A percentile compares a stretch with the other conserved stretches of the same genome.
phyloP scores from a whole-genome alignment of 257 asterid genomes.

The Thymus quinquecostatus region DNA sequence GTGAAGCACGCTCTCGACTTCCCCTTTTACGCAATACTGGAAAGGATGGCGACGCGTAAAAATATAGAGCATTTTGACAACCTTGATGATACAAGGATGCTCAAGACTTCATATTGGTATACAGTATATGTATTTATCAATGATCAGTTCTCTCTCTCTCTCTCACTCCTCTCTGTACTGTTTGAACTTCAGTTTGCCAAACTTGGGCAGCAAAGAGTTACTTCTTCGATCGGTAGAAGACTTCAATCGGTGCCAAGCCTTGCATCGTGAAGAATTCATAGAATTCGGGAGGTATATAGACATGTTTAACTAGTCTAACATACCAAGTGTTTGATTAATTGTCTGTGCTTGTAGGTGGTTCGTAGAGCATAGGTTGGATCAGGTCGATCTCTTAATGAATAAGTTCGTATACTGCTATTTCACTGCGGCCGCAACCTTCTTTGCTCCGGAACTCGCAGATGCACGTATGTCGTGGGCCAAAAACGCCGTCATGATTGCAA shows the following conservation, averaged over 20 bases:
- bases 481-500: slow-evolving; percentile 69
- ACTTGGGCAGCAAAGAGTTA: slow-evolving; percentile 65
- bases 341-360: slow-evolving; percentile 59
- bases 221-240: slow-evolving; percentile 64
- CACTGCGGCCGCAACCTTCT: slow-evolving; percentile 75
- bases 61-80: slow-evolving; percentile 58
- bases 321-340: no score
- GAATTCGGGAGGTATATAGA: slow-evolving; percentile 56
- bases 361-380: slow-evolving; percentile 26
- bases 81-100: slow-evolving; percentile 52
- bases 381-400: no score
- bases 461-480: slow-evolving; percentile 93
- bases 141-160: no score
- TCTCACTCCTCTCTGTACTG: background rate
- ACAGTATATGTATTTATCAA: no score
- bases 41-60: slow-evolving; percentile 60
- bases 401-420: slow-evolving; percentile 61
- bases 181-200: slow-evolving; percentile 55
- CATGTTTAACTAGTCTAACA: no score
- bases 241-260: slow-evolving; percentile 68
- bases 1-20: slow-evolving; percentile 56
- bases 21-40: slow-evolving; percentile 64
- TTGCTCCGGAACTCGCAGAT: slow-evolving; percentile 70
- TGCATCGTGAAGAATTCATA: slow-evolving; percentile 56
- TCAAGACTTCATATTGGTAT: slow-evolving; percentile 79